phyloP scores from a whole-genome alignment of 345 rosid genomes.

The Moricandia arvensis region DNA sequence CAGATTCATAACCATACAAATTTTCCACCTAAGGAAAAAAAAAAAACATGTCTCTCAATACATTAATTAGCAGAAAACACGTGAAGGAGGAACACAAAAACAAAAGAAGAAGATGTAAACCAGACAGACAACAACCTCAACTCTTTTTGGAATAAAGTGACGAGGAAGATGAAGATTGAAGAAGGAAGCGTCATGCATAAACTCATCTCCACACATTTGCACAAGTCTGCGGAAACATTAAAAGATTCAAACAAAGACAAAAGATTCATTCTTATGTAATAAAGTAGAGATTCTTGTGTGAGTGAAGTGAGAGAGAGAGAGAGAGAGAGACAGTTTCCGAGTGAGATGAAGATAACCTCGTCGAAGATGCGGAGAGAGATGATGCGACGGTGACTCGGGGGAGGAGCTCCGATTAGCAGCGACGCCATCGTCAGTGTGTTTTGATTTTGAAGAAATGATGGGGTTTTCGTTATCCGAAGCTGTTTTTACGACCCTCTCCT shows the following conservation, averaged over 20 bases:
- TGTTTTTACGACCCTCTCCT: background rate
- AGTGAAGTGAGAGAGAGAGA: constrained; percentile 35
- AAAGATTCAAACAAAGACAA: too few species aligned
- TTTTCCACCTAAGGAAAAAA: constrained; percentile 49
- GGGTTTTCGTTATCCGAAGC: background rate
- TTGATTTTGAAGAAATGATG: background rate
- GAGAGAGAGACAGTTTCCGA: constrained; percentile 36
- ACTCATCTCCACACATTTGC: too few species aligned
- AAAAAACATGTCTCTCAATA: background rate
- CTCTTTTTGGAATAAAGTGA: constrained; percentile 28
- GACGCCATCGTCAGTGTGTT: constrained; percentile 51
- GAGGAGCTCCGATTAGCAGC: constrained; percentile 48
- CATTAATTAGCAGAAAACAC: background rate
- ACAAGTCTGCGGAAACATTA: too few species aligned
- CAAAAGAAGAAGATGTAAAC: background rate
- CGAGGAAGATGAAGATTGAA: too few species aligned
- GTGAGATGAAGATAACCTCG: constrained; percentile 49
- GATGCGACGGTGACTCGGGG: constrained; percentile 32
- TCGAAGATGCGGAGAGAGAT: background rate
- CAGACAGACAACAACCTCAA: constrained; percentile 51
- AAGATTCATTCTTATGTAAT: too few species aligned
- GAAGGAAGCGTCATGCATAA: too few species aligned
- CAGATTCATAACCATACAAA: constrained; percentile 41
- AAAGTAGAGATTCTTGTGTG: background rate
- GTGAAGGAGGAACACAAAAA: background rate